Base-by-base conservation (phyloP, 495 filamentous ascomycete genomes). In the Penicillium manginii region DNA sequence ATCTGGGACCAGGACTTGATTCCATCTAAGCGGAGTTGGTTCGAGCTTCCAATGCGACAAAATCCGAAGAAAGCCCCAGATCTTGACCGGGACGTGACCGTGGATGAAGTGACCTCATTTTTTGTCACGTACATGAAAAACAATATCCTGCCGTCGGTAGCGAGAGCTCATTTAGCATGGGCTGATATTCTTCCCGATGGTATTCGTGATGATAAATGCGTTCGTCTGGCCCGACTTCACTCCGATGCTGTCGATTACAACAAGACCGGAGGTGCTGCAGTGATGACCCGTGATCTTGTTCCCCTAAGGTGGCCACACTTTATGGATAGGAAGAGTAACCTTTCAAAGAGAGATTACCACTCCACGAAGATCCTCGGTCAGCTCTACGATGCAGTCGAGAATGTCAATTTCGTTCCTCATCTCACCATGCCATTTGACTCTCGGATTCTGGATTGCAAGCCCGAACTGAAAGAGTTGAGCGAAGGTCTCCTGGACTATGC, bases 81-180 rank as follows among this genome's bases (percentile, higher is more conserved):
- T 32, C 73, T 88, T 5, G 69, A 82, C 7, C 72, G 81, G 4
- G 74, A 84, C 17, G 88, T 96, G 8, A 83, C 78, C 0, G 76
- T 89, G 0, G 74, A 84, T 15, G 88, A 92, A 54, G 81, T 98
- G 42, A 89, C 83, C 3, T 78, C 83, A 1, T 97, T 97, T 73
- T 99, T 97, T 65, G 90, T 97, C 9, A 83, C 79, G 0, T 97
- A 93, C 66, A 97, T 99, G 86, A 96, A 96, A 71, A 91, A 96
- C 61, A 91, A 98, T 69, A 81, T 81, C 23, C 80, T 98, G 17
- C 84, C 85, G 4, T 77, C 74, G 33, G 96, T 98, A 62, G 94
- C 94, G 1, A 85, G 86, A 63, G 86, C 92, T 0, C 94, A 98
- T 75, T 75, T 94, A 47, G 93, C 90, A 12, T 85, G 81, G 66